Evolutionary conservation across 305 asterid species (phyloP).

Genomic region (Fraxinus velutina): DNA sequence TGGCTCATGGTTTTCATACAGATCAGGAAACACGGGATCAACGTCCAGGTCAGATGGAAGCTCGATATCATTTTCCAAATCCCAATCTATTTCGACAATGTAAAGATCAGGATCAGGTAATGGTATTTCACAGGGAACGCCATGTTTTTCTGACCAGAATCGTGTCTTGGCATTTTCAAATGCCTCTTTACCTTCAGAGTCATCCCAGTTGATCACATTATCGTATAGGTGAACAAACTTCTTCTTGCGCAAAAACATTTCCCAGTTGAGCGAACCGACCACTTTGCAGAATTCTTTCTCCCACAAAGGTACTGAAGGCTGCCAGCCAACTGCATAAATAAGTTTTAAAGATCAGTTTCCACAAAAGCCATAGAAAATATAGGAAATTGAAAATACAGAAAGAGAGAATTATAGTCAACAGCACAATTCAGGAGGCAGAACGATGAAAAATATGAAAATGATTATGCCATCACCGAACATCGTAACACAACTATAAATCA

Average conservation of each 20-base stretch:
- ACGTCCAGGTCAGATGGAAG: constrained; percentile 37
- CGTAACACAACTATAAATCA: not conserved
- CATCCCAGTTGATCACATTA: constrained; percentile 55
- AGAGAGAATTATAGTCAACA: too few species aligned
- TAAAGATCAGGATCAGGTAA: constrained; percentile 57
- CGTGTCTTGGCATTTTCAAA: constrained; percentile 54
- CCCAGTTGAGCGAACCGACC: constrained; percentile 59
- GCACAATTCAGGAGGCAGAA: not conserved
- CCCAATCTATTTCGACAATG: constrained; percentile 59
- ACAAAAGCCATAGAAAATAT: not conserved
- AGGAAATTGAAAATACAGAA: not conserved
- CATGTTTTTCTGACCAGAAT: constrained; percentile 50
- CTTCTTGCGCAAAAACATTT: constrained; percentile 42
- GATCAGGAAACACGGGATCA: constrained; percentile 13
- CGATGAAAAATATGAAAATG: not conserved
- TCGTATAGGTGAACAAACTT: constrained; percentile 45
- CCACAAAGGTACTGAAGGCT: constrained; percentile 59
- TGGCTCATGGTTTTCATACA: constrained; percentile 31
- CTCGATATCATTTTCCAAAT: constrained; percentile 27
- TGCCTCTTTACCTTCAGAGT: constrained; percentile 67
- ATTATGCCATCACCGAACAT: not conserved
- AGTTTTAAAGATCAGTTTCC: not conserved
- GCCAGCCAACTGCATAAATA: constrained; percentile 43
- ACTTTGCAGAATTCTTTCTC: constrained; percentile 60
- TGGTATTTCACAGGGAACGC: constrained; percentile 37